Conservation (phyloP, 306 rosid genomes). For the Quercus alba region DNA sequence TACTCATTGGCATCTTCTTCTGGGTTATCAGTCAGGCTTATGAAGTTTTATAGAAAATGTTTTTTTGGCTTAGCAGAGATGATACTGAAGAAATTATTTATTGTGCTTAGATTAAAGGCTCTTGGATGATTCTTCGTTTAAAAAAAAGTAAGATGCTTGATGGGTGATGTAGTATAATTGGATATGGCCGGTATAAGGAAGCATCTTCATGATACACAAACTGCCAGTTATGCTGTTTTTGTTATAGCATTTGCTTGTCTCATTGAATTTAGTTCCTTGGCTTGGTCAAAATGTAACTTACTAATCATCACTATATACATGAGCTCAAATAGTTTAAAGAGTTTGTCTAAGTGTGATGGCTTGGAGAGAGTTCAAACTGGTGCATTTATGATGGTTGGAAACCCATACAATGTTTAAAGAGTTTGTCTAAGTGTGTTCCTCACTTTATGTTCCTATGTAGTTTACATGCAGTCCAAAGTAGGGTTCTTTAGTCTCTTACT, state of each 20-base stretch:
- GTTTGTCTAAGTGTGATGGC: neutral
- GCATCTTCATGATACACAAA: too few species aligned
- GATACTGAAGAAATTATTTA: neutral
- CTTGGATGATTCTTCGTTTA: neutral
- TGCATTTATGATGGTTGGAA: too few species aligned
- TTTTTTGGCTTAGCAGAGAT: neutral
- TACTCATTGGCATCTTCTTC: neutral
- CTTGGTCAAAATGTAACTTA: too few species aligned
- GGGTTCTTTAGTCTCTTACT: neutral
- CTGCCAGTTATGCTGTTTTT: too few species aligned
- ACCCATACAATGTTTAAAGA: too few species aligned
- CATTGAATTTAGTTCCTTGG: too few species aligned
- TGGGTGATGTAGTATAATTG: neutral
- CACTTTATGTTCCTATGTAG: neutral
- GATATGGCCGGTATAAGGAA: too few species aligned
- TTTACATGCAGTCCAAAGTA: neutral
- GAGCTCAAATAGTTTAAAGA: too few species aligned
- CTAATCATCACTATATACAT: too few species aligned
- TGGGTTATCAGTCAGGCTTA: neutral
- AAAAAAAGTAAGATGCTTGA: neutral
- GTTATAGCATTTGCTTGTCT: too few species aligned
- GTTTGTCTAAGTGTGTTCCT: too few species aligned
- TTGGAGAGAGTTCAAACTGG: neutral
- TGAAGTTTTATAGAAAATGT: neutral
- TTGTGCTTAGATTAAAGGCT: neutral